A percentile compares a stretch with the other conserved stretches of the same genome.
phyloP scores from a whole-genome alignment of 306 rosid species.

The Parietaria judaica region DNA sequence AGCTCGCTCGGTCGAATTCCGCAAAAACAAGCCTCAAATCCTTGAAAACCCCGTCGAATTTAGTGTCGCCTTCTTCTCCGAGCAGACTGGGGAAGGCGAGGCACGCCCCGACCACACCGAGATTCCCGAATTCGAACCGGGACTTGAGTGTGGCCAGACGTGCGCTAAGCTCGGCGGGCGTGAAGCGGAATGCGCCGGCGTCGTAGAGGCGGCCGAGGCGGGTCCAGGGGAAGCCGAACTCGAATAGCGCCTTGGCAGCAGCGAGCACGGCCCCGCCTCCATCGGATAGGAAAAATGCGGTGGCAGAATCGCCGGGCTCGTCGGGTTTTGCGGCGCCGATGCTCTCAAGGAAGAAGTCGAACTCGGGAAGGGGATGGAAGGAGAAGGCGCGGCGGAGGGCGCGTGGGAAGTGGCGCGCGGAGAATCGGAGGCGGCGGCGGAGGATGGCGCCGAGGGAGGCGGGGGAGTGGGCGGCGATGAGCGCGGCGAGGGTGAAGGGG shows the following conservation, averaged over 20 bases:
- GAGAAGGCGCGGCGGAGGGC: background rate
- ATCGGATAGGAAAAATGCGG: constrained; percentile 50
- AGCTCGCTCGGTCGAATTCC: constrained; percentile 40
- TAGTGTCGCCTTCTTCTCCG: constrained; percentile 18
- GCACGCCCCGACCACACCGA: constrained; percentile 48
- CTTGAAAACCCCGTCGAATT: constrained; percentile 32
- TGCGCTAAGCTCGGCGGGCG: constrained; percentile 30
- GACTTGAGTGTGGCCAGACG: constrained; percentile 38
- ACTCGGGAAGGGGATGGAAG: background rate
- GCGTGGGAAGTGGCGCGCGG: background rate
- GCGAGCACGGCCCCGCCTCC: constrained; percentile 35
- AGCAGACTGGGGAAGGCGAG: constrained; percentile 60
- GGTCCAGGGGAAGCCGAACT: constrained; percentile 77
- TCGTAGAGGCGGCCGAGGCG: constrained; percentile 46
- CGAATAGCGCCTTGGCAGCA: constrained; percentile 50
- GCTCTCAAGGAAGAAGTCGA: constrained; percentile 20
- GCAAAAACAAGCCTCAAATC: constrained; percentile 38
- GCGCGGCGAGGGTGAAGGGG: background rate
- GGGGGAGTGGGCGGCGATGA: background rate
- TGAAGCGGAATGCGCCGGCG: constrained; percentile 36
- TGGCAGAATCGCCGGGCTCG: constrained; percentile 29
- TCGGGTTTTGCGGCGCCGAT: constrained; percentile 45
- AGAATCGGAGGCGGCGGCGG: background rate
- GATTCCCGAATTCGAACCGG: constrained; percentile 38
- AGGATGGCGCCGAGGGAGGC: background rate